These are phyloP conservation scores for Sphagnum contortum DNA, from an alignment of 225 moss, liverwort and hornwort genomes.

Conservation along the genomic window DNA sequence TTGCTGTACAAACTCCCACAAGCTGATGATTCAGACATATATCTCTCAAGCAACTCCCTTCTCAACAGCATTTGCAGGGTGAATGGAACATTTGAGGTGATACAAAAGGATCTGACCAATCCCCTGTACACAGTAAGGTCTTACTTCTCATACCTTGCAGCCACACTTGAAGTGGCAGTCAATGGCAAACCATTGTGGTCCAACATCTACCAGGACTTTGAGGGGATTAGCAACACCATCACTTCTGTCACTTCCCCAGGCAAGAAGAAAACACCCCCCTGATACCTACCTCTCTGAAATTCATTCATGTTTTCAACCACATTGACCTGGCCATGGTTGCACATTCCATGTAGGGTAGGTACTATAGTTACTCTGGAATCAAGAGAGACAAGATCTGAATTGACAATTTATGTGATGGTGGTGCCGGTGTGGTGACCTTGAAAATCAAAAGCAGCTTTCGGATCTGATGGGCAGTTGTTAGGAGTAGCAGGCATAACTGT, in stretches of 20 bases:
- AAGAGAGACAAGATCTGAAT: no score
- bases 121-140: not conserved
- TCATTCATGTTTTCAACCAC: no score
- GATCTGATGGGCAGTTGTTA: no score
- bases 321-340: no score
- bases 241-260: constrained; percentile 18
- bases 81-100: constrained; percentile 1
- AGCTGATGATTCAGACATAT: not conserved
- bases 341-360: no score
- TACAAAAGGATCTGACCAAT: constrained; percentile 6
- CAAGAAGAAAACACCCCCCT: not conserved
- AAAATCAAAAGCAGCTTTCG: no score
- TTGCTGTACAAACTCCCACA: constrained; percentile 1
- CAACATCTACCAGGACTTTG: not conserved
- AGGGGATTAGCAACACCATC: not conserved
- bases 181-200: not conserved
- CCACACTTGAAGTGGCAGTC: not conserved
- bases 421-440: no score
- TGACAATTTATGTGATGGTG: no score
- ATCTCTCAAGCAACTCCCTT: not conserved
- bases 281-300: no score
- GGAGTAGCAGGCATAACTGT: no score
- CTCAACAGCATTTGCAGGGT: not conserved
- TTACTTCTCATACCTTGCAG: constrained; percentile 3
- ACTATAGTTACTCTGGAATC: no score